These are phyloP conservation scores for Lodderomyces metapsilosis DNA, from an alignment of 1,139 yeast species.

Conservation along the genomic window DNA sequence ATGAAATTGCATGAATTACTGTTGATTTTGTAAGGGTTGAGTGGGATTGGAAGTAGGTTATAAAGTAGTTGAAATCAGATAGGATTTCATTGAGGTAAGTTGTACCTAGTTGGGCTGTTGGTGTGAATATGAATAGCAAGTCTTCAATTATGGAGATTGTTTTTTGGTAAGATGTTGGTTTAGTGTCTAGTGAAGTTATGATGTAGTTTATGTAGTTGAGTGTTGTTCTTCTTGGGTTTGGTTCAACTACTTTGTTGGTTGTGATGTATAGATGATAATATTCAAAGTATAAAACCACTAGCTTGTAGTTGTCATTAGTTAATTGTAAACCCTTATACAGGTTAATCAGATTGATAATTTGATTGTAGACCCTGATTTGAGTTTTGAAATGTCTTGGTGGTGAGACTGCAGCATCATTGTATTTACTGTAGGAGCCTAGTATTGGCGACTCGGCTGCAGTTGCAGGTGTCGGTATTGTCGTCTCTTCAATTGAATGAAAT, in stretches of 20 bases:
- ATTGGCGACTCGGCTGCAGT: neutral
- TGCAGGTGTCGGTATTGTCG: neutral
- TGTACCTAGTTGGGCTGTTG: neutral
- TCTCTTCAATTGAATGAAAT: neutral
- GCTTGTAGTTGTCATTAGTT: neutral
- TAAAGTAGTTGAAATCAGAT: slow-evolving; percentile 4
- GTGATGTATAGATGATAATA: slow-evolving; percentile 6
- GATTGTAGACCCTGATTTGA: slow-evolving; percentile 1
- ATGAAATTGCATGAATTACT: slow-evolving; percentile 6
- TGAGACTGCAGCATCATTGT: too few species aligned
- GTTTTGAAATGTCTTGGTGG: neutral
- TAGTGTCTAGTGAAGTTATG: neutral
- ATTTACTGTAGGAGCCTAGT: neutral
- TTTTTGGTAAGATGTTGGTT: neutral
- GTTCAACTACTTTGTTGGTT: neutral
- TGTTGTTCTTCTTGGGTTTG: slow-evolving; percentile 4
- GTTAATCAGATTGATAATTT: neutral
- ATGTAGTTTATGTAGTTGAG: slow-evolving; percentile 8
- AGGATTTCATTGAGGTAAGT: neutral
- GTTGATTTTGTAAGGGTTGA: slow-evolving; percentile 2
- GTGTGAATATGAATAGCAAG: neutral
- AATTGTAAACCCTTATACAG: neutral
- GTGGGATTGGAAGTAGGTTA: neutral
- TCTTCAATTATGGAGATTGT: neutral
- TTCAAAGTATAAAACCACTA: slow-evolving; percentile 5